Evolutionary conservation across 2,329 filamentous ascomycete species (phyloP), one percentile per base, ranked within the genome.

Genomic region (Ophiocordyceps sinensis): DNA sequence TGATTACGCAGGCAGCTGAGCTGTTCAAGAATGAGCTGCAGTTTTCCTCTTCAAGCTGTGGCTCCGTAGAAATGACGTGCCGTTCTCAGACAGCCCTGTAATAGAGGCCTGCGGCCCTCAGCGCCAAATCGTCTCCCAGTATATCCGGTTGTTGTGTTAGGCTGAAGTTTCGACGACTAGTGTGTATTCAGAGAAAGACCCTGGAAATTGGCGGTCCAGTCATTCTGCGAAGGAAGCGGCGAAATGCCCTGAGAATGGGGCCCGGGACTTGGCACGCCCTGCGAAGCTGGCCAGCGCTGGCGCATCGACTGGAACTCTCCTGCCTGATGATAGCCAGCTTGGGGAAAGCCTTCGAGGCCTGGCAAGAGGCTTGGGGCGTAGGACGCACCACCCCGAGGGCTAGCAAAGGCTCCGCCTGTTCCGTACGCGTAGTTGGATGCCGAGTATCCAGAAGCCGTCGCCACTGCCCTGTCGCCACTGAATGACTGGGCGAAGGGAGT

Each of bases 121-220:
- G 19, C 19, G 23, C 23, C 9, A 5, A 6, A 26, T 26, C 23
- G 23, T 3, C 9, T 26, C 23, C 23, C 5, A 26, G 5, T 9
- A 26, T 26, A 9, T 26, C 23, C 23, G 23, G 9, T 9, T 9
- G 23, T 26, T 26, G 23, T 26, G 23, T 26, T 9, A 9, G 23
- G 23, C 23, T 26, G 23, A 7, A 7, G 23, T 26, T 9, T 26
- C 23, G 5, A 26, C 23, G 23, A 46, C 62, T 53, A 75, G 45
- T 71, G 71, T 48, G 75, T 73, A 53, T 82, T 82, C 47, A 87
- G 70, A 2, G 82, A 87, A 15, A 87, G 63, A 10, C 81, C 75
- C 56, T 86, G 81, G 56, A 85, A 85, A 6, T 70, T 61, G 41
- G 65, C 64, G 23, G 70, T 62, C 79, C 80, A 84, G 39, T 82